Conservation (phyloP, 73 alveolate species). For the Tetrahymena borealis region DNA sequence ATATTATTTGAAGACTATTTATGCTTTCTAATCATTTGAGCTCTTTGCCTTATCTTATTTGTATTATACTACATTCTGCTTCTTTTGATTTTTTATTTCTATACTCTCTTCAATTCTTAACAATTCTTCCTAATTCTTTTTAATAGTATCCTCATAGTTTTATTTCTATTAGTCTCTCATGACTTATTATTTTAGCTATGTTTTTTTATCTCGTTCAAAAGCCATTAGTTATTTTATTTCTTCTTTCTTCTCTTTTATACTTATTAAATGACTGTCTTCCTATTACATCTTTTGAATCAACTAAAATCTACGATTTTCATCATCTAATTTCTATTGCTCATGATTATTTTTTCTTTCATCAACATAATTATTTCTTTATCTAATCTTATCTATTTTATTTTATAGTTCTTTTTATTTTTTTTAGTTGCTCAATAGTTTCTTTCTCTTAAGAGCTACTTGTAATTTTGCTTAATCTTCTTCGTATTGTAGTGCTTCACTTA, state of each 20-base stretch:
- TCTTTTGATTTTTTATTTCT: not conserved
- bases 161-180: not conserved
- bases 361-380: not conserved
- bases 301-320: not conserved
- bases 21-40: not conserved
- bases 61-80: not conserved
- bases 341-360: not conserved
- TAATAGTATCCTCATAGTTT: not conserved
- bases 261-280: not conserved
- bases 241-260: not conserved
- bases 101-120: not conserved
- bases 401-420: not conserved
- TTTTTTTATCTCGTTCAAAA: not conserved
- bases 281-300: not conserved
- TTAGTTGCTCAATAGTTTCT: not conserved
- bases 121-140: not conserved
- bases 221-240: not conserved
- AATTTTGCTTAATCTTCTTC: not conserved
- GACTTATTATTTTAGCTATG: not conserved
- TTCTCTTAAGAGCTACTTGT: not conserved
- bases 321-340: not conserved
- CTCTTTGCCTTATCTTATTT: not conserved
- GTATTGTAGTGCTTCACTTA: not conserved
- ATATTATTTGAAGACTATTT: not conserved
- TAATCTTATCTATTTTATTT: not conserved